phyloP scores from a whole-genome alignment of 75 land plant species.

The Pinus taeda region DNA sequence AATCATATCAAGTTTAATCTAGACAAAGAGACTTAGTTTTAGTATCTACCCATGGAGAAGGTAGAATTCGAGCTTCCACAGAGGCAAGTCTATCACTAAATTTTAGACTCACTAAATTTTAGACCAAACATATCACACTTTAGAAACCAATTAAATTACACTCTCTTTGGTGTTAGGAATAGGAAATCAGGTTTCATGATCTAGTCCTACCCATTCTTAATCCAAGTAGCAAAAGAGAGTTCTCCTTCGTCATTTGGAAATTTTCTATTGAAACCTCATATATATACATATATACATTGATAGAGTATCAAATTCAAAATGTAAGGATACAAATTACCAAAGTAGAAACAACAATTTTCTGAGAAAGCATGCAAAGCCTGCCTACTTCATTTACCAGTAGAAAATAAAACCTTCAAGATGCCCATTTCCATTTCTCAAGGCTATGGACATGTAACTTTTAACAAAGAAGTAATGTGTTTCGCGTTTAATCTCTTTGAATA shows the following conservation, averaged over 20 bases:
- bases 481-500: slow-evolving; percentile 74
- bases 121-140: slow-evolving; percentile 40
- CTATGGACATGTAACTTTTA: slow-evolving; percentile 72
- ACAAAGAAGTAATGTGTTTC: slow-evolving; percentile 54
- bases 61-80: slow-evolving; percentile 82
- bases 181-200: not conserved
- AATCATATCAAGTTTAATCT: not conserved
- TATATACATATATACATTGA: not conserved
- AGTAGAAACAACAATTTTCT: not conserved
- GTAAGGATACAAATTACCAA: not conserved
- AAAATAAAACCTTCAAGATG: slow-evolving; percentile 56
- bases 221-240: not conserved
- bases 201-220: not conserved
- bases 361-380: not conserved
- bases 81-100: slow-evolving; percentile 76
- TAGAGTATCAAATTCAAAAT: not conserved
- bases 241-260: not conserved
- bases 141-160: not conserved
- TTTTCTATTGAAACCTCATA: no score
- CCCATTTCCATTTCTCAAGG: slow-evolving; percentile 63
- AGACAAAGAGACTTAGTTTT: not conserved
- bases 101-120: no score
- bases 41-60: slow-evolving; percentile 68
- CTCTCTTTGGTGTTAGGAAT: not conserved
- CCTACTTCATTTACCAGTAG: not conserved